Evolutionary conservation across 495 filamentous ascomycete species (phyloP), one percentile per base, ranked within the genome.

Genomic region (Parathielavia hyrcaniae): DNA sequence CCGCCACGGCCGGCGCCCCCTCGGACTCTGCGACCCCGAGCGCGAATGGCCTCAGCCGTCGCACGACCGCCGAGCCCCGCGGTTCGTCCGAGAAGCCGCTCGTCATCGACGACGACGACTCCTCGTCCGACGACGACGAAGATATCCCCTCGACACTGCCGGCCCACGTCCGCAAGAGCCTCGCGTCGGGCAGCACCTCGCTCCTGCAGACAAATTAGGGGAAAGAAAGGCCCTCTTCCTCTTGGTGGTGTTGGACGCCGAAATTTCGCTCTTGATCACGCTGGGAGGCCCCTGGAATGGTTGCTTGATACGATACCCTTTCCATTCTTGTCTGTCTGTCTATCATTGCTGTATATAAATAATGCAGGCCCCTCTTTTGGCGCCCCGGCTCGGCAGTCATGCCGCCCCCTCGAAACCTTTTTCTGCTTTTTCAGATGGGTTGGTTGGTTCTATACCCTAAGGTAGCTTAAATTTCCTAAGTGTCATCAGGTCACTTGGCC

Each of bases 71-170:
- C 11, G 34, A 12, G 14, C 17, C n/a, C 12, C 6, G 11, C 41
- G 11, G n/a, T 0, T 22, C 20, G 7, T 14, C 35, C 23, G 36
- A 16, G 22, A 52, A 40, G 50, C 17, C 20, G 39, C 50, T 52
- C 0, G 36, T 40, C 4, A 53, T 64, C 8, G 58, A 69, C 7
- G 63, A 69, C n/a, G 69, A 70, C 14, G 62, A 64, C 1, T 69
- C 66, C 8, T 66, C 67, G 11, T 69, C 70, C 13, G 67, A 67
- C 0, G 71, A 75, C 19, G 73, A 75, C n/a, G 71, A 61, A 22
- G 74, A 74, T 44, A 77, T 78, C 9, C 75, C 75, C 0, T 65
- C 74, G 10, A 70, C 61, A 12, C 53, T 78, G n/a, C 75, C 75
- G 0, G 11, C 59, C 2, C 60, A 64, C 26, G 59, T 67, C 11